Evolutionary conservation across 2,329 filamentous ascomycete species (phyloP), one percentile per base, ranked within the genome.

Genomic region (Leptographium galeiforme): DNA sequence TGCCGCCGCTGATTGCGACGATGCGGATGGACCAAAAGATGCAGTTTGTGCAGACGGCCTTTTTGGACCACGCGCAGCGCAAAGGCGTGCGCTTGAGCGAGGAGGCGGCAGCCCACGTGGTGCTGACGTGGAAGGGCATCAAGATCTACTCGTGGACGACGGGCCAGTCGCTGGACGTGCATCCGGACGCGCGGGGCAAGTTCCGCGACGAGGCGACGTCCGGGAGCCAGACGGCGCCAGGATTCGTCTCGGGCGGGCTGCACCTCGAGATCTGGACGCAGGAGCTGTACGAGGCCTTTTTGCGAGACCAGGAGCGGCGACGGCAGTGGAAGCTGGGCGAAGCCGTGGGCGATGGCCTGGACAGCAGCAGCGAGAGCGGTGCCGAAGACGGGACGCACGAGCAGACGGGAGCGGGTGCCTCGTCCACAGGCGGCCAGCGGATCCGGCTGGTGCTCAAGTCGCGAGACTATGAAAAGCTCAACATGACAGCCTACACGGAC

Each of bases 101-200:
- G 2, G 70, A 76, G 3, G 64, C 74, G 30, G 67, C 73, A 2
- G 68, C 75, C 6, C 70, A 72, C 1, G 70, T 94, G 18, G 85
- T 93, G 61, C 75, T 97, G 53, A 93, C 87, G 0, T 95, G 87
- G 84, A 83, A 82, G 57, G 77, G 79, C 32, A 79, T 79, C 55
- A 79, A 80, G 55, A 68, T 95, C 4, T 95, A 85, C 63, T 80
- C 86, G 58, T 77, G 78, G n/a, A 87, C 86, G 6, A 90, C 84
- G 1, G 83, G 87, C 55, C 74, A 75, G 52, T 82, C 77, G 48
- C 69, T 95, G 8, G 82, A 82, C 8, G 76, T 93, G 47, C 63
- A 68, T 10, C 69, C 72, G 0, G 65, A 69, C 12, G 61, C 62
- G 13, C 66, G 74, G 6, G 74, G 75, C 43, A 65, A 72, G 14